phyloP scores from a whole-genome alignment of 305 asterid genomes.

The Coffea humblotiana region DNA sequence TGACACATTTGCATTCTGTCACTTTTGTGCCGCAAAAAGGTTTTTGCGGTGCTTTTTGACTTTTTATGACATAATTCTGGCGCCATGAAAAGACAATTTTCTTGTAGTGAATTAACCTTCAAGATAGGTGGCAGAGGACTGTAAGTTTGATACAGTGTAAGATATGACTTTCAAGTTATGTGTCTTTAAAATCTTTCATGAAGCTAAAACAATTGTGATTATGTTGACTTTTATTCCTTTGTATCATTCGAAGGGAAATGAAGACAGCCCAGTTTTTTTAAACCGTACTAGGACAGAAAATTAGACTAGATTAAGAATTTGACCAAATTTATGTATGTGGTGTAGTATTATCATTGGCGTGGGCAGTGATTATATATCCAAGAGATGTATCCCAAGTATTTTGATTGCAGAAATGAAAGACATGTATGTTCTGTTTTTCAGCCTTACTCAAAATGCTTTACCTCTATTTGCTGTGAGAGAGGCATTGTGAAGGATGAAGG shows the following conservation, averaged over 20 bases:
- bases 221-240: not conserved
- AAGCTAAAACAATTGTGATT: not conserved
- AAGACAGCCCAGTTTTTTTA: too few relatives aligned
- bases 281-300: too few relatives aligned
- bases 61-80: too few relatives aligned
- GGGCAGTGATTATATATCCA: not conserved
- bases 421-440: not conserved
- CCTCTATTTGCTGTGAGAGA: not conserved
- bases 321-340: not conserved
- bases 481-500: not conserved
- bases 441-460: too few relatives aligned
- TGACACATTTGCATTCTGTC: too few relatives aligned
- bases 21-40: too few relatives aligned
- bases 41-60: too few relatives aligned
- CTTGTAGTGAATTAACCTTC: slow-evolving; percentile 35
- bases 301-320: too few relatives aligned
- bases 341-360: not conserved
- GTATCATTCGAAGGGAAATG: too few relatives aligned
- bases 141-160: slow-evolving; percentile 20
- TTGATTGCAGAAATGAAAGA: not conserved
- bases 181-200: not conserved
- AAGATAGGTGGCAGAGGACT: slow-evolving; percentile 60
- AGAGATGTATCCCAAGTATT: not conserved
- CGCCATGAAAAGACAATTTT: too few relatives aligned
- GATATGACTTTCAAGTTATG: not conserved